Evolutionary conservation across 2,329 filamentous ascomycete genomes (phyloP).

Genomic region (Geosmithia putterillii): DNA sequence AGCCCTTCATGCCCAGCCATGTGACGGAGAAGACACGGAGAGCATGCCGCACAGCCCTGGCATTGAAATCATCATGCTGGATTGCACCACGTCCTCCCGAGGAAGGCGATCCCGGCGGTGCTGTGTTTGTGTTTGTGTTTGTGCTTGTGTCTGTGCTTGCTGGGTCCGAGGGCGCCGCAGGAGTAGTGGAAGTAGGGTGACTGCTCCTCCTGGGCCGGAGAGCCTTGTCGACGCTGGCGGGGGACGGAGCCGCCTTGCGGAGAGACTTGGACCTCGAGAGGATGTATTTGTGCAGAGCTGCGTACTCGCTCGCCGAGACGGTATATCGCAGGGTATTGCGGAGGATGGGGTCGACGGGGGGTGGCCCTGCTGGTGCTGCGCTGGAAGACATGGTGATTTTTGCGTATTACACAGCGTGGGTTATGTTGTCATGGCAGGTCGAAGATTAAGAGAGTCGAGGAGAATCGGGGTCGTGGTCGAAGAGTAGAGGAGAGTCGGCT

Average conservation of each 20-base stretch:
- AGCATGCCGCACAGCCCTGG: slow-evolving; percentile 57
- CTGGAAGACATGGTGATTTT: no score
- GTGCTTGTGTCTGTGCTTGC: no score
- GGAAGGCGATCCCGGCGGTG: no score
- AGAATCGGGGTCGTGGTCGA: no score
- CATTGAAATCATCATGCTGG: slow-evolving; percentile 57
- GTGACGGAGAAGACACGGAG: slow-evolving; percentile 58
- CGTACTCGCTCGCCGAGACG: slow-evolving; percentile 75
- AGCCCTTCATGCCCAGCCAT: slow-evolving; percentile 50
- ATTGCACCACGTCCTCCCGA: slow-evolving; percentile 8
- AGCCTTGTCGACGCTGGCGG: slow-evolving; percentile 36
- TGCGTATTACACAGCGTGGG: not conserved
- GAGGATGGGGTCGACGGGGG: slow-evolving; percentile 53
- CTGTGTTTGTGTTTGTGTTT: no score
- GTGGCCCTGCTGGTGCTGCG: slow-evolving; percentile 5
- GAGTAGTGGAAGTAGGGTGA: no score
- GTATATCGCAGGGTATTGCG: slow-evolving; percentile 82
- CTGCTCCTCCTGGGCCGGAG: slow-evolving; percentile 12
- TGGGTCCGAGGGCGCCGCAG: no score
- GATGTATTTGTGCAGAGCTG: slow-evolving; percentile 70
- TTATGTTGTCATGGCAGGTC: not conserved
- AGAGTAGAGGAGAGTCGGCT: no score
- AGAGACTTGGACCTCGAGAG: slow-evolving; percentile 57
- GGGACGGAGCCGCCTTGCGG: slow-evolving; percentile 40
- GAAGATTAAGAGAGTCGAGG: not conserved